These are phyloP conservation scores for Xylariaceae sp. DNA, from an alignment of 2,329 filamentous ascomycete genomes.

Conservation along the genomic window DNA sequence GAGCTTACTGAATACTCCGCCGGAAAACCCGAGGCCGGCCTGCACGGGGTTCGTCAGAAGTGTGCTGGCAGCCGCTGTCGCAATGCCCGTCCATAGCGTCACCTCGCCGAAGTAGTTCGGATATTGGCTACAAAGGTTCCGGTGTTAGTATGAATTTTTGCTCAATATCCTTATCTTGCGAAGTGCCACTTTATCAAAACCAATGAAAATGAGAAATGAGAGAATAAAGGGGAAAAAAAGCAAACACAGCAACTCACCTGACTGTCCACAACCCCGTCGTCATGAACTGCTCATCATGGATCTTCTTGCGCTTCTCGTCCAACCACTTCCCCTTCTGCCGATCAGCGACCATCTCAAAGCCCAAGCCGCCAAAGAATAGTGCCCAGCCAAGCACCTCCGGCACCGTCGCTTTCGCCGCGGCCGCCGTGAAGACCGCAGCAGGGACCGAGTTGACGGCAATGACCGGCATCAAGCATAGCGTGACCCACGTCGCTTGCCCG, in stretches of 20 bases:
- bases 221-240: neutral
- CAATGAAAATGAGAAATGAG: neutral
- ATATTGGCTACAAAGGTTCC: slow-evolving; percentile 40
- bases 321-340: slow-evolving; percentile 61
- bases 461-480: slow-evolving; percentile 62
- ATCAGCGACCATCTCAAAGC: slow-evolving; percentile 60
- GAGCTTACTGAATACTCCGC: slow-evolving; percentile 31
- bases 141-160: no score
- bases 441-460: slow-evolving; percentile 61
- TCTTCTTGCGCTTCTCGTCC: slow-evolving; percentile 57
- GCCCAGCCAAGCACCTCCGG: slow-evolving; percentile 55
- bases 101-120: slow-evolving; percentile 72
- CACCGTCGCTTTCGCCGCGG: slow-evolving; percentile 42
- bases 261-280: slow-evolving; percentile 59
- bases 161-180: no score
- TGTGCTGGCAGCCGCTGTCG: slow-evolving; percentile 54
- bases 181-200: neutral
- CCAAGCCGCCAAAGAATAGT: slow-evolving; percentile 56
- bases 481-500: slow-evolving; percentile 65
- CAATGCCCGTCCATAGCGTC: slow-evolving; percentile 65
- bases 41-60: slow-evolving; percentile 53
- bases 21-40: slow-evolving; percentile 52
- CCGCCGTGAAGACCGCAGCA: slow-evolving; percentile 43
- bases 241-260: slow-evolving; percentile 34
- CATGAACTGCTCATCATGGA: slow-evolving; percentile 64